A percentile compares a stretch with the other conserved stretches of the same genome.
phyloP scores from a whole-genome alignment of 2,329 filamentous ascomycete species.

The Talaromyces sp. region DNA sequence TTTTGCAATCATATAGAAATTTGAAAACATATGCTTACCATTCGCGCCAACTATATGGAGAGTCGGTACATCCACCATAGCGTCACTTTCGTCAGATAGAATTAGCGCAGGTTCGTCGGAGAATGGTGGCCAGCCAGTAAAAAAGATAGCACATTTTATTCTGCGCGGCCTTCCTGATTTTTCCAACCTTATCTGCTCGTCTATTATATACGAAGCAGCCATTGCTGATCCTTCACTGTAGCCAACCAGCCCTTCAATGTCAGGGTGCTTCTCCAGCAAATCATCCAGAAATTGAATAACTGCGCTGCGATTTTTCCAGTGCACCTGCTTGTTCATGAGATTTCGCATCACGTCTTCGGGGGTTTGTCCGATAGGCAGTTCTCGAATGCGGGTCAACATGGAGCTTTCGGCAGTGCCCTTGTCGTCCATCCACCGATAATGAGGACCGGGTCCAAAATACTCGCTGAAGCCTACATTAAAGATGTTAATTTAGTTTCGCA shows the following conservation, averaged over 20 bases:
- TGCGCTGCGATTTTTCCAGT: slow-evolving; percentile 15
- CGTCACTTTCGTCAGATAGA: slow-evolving; percentile 36
- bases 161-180: slow-evolving; percentile 30
- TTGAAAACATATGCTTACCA: background rate
- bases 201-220: slow-evolving; percentile 48
- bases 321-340: slow-evolving; percentile 13
- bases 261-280: slow-evolving; percentile 37
- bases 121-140: slow-evolving; percentile 43
- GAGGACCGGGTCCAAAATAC: slow-evolving; percentile 7
- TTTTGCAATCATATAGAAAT: background rate
- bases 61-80: slow-evolving; percentile 37
- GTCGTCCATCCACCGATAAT: slow-evolving; percentile 10
- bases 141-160: slow-evolving; percentile 44
- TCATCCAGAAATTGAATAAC: slow-evolving; percentile 32
- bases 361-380: slow-evolving; percentile 13
- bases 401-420: background rate
- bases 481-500: background rate
- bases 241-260: slow-evolving; percentile 50
- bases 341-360: slow-evolving; percentile 10
- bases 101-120: slow-evolving; percentile 25
- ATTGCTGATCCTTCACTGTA: slow-evolving; percentile 57
- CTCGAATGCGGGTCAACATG: slow-evolving; percentile 6
- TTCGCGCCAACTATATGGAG: slow-evolving; percentile 34
- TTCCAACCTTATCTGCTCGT: slow-evolving; percentile 40
- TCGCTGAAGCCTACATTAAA: slow-evolving; percentile 3